Base-by-base conservation (phyloP, 225 moss, liverwort and hornwort genomes). In the Takakia lepidozioides region DNA sequence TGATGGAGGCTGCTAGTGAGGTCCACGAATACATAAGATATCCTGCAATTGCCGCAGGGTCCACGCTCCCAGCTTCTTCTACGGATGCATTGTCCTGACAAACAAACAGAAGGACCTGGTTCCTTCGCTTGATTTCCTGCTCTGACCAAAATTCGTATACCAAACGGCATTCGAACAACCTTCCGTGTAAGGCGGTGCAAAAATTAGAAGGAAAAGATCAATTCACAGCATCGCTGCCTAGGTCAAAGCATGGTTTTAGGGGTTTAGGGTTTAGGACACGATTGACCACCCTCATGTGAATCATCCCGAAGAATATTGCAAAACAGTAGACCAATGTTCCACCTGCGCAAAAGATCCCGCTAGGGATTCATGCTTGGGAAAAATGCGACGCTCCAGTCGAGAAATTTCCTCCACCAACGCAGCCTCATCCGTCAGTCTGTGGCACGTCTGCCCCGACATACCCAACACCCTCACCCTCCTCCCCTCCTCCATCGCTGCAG, bases 351-450 rank as follows among this genome's bases (percentile, higher is more conserved):
- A 74, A 30, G 73, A 73, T 11, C 69, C 70, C 2, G 91, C 72
- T 16, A 91, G 69, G 2, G 95, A 91, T 57, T 98, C 95, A 71
- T 91, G 82, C 57, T 98, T 98, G 7, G 95, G 95, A 32, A 98
- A 98, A 37, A 98, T 91, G 27, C 91, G 82, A 29, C 82, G 79
- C 61, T 98, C 95, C 56, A 98, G 48, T 46, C 90, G 76, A n/a
- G 62, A 20, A 43, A 98, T 70, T 46, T 91, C 90, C 17, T 60
- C 74, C 43, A 82, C 60, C 37, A 95, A 56, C 36, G 48, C 70
- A 16, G 47, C 63, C 23, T 63, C 0, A 11, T 32, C 32, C 7
- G 7, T 32, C 32, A 32, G 11, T n/a, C n/a, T 32, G 32, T 32
- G 32, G 32, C 7, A 32, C 11, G 32, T 7, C 11, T 32, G 32